These are phyloP conservation scores for Suillus sp. DNA, from an alignment of 768 basidiomycete species.

Conservation along the genomic window DNA sequence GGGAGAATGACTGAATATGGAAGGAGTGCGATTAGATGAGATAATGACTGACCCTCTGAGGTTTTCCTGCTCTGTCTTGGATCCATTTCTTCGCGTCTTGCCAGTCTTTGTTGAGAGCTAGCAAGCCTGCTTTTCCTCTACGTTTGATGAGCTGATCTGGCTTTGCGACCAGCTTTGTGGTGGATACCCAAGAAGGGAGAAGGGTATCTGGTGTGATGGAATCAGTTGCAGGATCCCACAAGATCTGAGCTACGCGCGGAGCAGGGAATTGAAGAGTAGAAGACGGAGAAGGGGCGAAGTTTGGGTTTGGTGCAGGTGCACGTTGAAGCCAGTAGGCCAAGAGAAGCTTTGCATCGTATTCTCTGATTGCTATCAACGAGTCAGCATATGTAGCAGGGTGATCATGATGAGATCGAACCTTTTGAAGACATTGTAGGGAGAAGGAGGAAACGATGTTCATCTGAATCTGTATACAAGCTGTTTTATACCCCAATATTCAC, in stretches of 20 bases:
- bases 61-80: constrained; percentile 84
- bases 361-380: constrained; percentile 69
- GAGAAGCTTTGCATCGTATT: constrained; percentile 98
- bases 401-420: constrained; percentile 17
- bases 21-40: constrained; percentile 13
- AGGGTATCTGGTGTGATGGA: constrained; percentile 58
- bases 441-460: constrained; percentile 9
- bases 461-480: not conserved
- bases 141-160: constrained; percentile 99
- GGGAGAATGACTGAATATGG: constrained; percentile 11
- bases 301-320: constrained; percentile 75
- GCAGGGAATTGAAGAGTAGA: constrained; percentile 54
- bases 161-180: constrained; percentile 89
- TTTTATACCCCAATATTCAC: constrained; percentile 31
- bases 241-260: constrained; percentile 83
- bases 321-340: constrained; percentile 97
- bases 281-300: constrained; percentile 48
- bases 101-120: constrained; percentile 93
- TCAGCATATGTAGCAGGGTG: not conserved
- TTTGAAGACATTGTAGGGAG: constrained; percentile 34
- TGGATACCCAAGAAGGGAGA: constrained; percentile 81
- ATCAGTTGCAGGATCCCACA: constrained; percentile 76
- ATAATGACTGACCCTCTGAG: constrained; percentile 68
- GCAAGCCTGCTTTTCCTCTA: constrained; percentile 95
- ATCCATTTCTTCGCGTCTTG: constrained; percentile 89